A percentile compares a stretch with the other conserved stretches of the same genome.
Conservation (phyloP, 139 green algal genomes). For the Coelastrella sp. region DNA sequence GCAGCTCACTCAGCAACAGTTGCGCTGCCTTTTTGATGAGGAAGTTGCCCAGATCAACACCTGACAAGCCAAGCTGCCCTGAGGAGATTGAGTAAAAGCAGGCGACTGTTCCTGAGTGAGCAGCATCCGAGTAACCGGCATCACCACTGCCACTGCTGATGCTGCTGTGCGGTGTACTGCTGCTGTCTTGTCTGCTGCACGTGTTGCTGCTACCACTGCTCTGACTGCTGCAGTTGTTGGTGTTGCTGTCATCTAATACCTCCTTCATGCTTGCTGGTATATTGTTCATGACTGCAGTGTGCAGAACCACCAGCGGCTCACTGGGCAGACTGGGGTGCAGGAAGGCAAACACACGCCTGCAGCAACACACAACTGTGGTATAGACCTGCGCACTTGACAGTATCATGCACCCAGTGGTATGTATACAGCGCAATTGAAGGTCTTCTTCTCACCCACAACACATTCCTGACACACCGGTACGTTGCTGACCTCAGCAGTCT, state of each 20-base stretch:
- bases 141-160: not conserved
- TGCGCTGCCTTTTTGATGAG: conserved; percentile 79
- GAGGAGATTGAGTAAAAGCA: conserved; percentile 88
- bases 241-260: conserved; percentile 30
- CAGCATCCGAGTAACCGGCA: not conserved
- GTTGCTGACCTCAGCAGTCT: not conserved
- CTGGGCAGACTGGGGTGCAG: conserved; percentile 74
- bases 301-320: conserved; percentile 83
- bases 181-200: not conserved
- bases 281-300: conserved; percentile 68
- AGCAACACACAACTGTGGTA: not conserved
- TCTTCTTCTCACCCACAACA: not conserved
- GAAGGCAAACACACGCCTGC: conserved; percentile 74
- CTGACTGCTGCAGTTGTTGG: conserved; percentile 35
- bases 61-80: conserved; percentile 72
- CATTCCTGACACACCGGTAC: not conserved
- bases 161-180: not conserved
- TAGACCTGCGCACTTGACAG: not conserved
- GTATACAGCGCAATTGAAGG: not conserved
- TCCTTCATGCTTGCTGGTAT: conserved; percentile 48
- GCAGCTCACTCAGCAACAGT: conserved; percentile 62
- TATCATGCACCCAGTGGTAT: not conserved
- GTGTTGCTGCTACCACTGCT: not conserved
- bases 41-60: conserved; percentile 88
- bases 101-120: conserved; percentile 46